Percentiles rank a stretch among this genome's conserved stretches.
These are phyloP conservation scores for Nectriaceae sp. DNA, from an alignment of 2,329 filamentous ascomycete species.

Conservation along the genomic window DNA sequence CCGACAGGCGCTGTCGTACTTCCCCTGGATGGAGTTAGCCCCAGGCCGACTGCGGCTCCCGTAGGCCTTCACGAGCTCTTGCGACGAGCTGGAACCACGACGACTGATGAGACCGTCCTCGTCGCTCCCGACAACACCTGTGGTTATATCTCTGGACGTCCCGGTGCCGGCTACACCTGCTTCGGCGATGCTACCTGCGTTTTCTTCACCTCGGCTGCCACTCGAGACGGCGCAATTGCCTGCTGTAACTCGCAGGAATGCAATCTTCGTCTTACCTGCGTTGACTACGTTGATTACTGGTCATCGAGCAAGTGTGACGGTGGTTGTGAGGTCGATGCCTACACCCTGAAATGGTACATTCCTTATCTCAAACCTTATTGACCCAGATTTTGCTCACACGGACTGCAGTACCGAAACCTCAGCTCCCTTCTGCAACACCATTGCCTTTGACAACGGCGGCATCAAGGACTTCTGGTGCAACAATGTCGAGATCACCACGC, in stretches of 20 bases:
- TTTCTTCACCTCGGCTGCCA: constrained; percentile 36
- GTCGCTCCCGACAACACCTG: constrained; percentile 53
- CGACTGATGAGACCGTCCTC: constrained; percentile 36
- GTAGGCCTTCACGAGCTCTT: constrained; percentile 32
- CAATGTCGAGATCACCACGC: constrained; percentile 31
- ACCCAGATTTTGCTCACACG: too few relatives aligned
- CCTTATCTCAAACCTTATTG: neutral
- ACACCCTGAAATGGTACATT: constrained; percentile 48
- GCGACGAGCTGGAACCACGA: constrained; percentile 28
- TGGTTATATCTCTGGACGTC: constrained; percentile 47
- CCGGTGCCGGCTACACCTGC: constrained; percentile 44
- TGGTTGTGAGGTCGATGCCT: constrained; percentile 41
- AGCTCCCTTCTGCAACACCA: constrained; percentile 47
- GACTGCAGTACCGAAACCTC: constrained; percentile 35
- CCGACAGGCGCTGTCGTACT: constrained; percentile 37
- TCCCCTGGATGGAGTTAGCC: constrained; percentile 37
- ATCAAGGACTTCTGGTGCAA: constrained; percentile 49
- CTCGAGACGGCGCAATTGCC: constrained; percentile 38
- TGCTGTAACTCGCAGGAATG: constrained; percentile 43
- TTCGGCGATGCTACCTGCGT: constrained; percentile 38
- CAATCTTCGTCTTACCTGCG: constrained; percentile 38
- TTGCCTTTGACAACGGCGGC: constrained; percentile 42
- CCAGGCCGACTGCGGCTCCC: constrained; percentile 45
- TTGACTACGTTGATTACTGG: constrained; percentile 39
- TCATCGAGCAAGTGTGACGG: constrained; percentile 40